Evolutionary conservation across 2,329 filamentous ascomycete genomes (phyloP), one percentile per base, ranked within the genome.

Genomic region (Pezicula neosporulosa): DNA sequence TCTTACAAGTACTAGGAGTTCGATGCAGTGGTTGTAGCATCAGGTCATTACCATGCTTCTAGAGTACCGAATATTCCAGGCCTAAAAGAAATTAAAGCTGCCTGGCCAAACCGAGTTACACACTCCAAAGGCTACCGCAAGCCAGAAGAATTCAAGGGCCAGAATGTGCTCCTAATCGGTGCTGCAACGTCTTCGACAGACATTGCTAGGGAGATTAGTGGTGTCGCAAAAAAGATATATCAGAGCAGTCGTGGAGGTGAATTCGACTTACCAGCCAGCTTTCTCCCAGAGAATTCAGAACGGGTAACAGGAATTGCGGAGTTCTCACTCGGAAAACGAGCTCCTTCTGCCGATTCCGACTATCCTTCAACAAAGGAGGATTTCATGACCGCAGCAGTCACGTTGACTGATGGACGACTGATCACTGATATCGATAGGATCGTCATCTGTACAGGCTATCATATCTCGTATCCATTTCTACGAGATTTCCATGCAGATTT

Each of bases 91-190:
- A 87, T 80, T 81, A 81, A 85, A 60, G 48, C 66, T 10, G 59
- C 62, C 3, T 82, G 80, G 55, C 78, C 81, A 0, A 72, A 70
- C 0, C 61, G 70, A 4, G 75, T 89, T 18, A 75, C 74, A 3
- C 86, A 89, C 62, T 90, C 89, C 0, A 93, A 91, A 63, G 80
- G 80, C 55, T 94, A 90, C 60, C 79, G 88, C 8, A 77, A 70
- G 0, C 80, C 88, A 0, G 74, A 82, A 15, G 63, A 72, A 1
- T 90, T 83, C 60, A 64, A 64, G 3, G 75, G 72, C 35, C 81
- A 85, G 70, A 83, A 76, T 51, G 70, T 82, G 4, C 70, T 84
- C 3, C 61, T 84, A 2, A 71, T 83, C 19, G 80, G 80, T 7
- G 78, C 76, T 6, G 77, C 78, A 4, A 76, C 80, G 0, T 82